Conservation (phyloP, 768 basidiomycete genomes). For the Panellus pusillus region DNA sequence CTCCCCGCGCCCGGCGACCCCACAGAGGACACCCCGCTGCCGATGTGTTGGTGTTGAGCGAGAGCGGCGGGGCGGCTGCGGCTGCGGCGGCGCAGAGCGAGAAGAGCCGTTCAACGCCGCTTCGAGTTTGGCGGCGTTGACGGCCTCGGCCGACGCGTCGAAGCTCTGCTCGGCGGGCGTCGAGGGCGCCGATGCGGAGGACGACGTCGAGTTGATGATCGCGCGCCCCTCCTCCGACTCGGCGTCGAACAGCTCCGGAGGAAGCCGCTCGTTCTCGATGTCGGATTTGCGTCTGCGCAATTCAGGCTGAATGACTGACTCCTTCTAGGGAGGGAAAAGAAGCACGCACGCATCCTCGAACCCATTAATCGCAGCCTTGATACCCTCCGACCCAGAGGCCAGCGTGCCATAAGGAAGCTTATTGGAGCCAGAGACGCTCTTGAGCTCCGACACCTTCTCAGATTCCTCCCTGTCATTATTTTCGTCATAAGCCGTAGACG, state of each 20-base stretch:
- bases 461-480: slow-evolving; percentile 89
- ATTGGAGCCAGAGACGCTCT: no score
- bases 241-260: slow-evolving; percentile 90
- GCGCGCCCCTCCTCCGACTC: slow-evolving; percentile 69
- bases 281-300: slow-evolving; percentile 48
- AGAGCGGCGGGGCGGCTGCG: background rate
- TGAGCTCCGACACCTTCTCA: slow-evolving; percentile 94
- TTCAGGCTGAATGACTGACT: background rate
- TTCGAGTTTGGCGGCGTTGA: slow-evolving; percentile 37
- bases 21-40: no score
- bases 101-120: slow-evolving; percentile 22
- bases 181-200: slow-evolving; percentile 34
- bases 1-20: background rate
- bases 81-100: background rate
- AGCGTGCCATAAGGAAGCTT: no score
- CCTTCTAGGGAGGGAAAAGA: background rate
- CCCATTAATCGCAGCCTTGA: slow-evolving; percentile 85
- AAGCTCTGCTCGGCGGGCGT: slow-evolving; percentile 43
- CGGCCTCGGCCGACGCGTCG: slow-evolving; percentile 39
- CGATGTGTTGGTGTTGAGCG: slow-evolving; percentile 3
- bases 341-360: slow-evolving; percentile 92
- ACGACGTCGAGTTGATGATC: slow-evolving; percentile 59
- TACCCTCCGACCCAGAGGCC: no score
- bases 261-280: slow-evolving; percentile 97
- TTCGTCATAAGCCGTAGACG: background rate